A percentile compares a stretch with the other conserved stretches of the same genome.
Evolutionary conservation across 2,329 filamentous ascomycete species (phyloP).

Genomic region (Botrytis deweyae): DNA sequence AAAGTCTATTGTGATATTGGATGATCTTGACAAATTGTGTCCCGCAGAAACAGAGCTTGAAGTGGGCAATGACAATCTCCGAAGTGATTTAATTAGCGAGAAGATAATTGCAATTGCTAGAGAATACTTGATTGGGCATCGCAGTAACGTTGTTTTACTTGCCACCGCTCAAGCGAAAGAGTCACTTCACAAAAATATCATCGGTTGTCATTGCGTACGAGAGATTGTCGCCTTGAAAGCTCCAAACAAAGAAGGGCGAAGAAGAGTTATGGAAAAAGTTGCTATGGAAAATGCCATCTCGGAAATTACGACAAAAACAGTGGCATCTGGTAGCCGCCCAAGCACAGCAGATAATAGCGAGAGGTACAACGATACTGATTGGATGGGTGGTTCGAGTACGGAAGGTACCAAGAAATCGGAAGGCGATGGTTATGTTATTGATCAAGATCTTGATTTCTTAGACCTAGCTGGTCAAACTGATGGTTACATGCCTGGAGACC

Average conservation of each 20-base stretch:
- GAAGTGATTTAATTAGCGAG: constrained; percentile 90
- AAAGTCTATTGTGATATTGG: constrained; percentile 78
- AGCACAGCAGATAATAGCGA: constrained; percentile 54
- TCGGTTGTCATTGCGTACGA: constrained; percentile 87
- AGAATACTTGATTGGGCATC: constrained; percentile 71
- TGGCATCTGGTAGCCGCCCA: constrained; percentile 50
- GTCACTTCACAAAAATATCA: constrained; percentile 81
- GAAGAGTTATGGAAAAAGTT: constrained; percentile 79
- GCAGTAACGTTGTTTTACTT: constrained; percentile 80
- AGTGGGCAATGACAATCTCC: constrained; percentile 87
- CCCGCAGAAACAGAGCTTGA: constrained; percentile 93
- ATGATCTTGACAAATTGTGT: constrained; percentile 91
- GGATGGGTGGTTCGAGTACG: constrained; percentile 73
- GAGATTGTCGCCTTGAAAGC: constrained; percentile 89
- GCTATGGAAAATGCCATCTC: constrained; percentile 54
- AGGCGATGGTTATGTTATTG: constrained; percentile 67
- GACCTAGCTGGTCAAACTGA: constrained; percentile 93
- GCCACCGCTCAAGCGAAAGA: constrained; percentile 94
- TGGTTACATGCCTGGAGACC: constrained; percentile 95
- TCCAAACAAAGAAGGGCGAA: constrained; percentile 85
- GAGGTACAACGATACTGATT: constrained; percentile 60
- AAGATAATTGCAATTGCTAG: constrained; percentile 75
- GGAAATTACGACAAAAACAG: constrained; percentile 42
- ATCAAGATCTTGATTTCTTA: constrained; percentile 79
- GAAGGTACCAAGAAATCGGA: constrained; percentile 39